phyloP scores from a whole-genome alignment of 2,329 filamentous ascomycete species.

The Aureobasidium sp. region DNA sequence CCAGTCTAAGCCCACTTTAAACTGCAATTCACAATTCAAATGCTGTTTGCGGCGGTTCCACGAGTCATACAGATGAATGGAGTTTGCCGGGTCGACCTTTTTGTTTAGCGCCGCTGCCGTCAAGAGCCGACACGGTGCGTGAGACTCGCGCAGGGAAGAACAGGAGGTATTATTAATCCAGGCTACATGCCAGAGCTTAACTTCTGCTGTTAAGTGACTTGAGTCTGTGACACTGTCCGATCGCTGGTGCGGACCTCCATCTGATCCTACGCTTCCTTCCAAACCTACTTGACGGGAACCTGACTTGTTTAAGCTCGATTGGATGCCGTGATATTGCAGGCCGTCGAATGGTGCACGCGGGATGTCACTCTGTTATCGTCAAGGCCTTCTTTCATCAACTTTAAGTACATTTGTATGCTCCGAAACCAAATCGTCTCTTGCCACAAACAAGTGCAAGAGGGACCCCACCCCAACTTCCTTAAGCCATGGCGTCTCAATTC shows the following conservation, averaged over 20 bases:
- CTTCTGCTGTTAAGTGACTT: neutral
- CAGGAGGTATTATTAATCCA: conserved; percentile 7
- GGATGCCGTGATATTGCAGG: conserved; percentile 12
- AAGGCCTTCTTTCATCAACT: conserved; percentile 12
- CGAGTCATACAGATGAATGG: conserved; percentile 10
- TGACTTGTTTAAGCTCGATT: conserved; percentile 12
- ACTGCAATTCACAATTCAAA: neutral
- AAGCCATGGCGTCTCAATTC: conserved; percentile 3
- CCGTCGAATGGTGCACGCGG: conserved; percentile 5
- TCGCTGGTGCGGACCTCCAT: conserved; percentile 4
- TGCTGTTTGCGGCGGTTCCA: neutral
- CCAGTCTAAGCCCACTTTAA: neutral
- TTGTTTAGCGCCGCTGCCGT: conserved; percentile 8
- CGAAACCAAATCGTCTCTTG: neutral
- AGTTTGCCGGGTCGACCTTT: neutral
- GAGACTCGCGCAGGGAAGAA: neutral
- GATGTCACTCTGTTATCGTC: conserved; percentile 3
- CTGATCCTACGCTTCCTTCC: conserved; percentile 10
- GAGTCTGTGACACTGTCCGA: conserved; percentile 7
- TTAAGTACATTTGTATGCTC: conserved; percentile 7
- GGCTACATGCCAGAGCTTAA: neutral
- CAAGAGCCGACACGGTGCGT: neutral
- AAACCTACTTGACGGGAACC: conserved; percentile 7
- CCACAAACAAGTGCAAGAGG: neutral
- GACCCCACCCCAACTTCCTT: neutral